phyloP scores from a whole-genome alignment of 1,284 basidiomycete genomes.

The Tremellales sp. region DNA sequence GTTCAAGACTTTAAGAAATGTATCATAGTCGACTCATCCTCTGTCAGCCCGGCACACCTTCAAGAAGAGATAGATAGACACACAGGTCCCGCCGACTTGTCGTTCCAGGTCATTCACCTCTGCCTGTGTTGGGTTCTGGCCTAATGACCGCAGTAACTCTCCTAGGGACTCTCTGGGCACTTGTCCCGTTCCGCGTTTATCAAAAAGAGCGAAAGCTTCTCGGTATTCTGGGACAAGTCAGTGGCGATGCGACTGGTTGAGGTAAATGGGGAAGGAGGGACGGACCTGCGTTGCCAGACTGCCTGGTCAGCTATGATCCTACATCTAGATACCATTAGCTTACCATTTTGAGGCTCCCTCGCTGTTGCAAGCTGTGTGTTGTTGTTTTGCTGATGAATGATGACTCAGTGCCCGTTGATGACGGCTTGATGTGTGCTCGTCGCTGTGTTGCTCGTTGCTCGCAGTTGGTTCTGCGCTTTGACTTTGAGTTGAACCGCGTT shows the following conservation, averaged over 20 bases:
- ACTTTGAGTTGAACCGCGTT: not conserved
- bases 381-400: not conserved
- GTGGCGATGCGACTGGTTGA: not conserved
- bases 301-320: not conserved
- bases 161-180: conserved; percentile 85
- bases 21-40: conserved; percentile 73
- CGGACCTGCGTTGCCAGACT: conserved; percentile 34
- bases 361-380: not conserved
- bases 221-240: conserved; percentile 66
- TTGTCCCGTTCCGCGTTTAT: conserved; percentile 89
- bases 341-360: conserved; percentile 10
- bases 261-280: not conserved
- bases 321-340: conserved; percentile 1
- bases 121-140: conserved; percentile 97
- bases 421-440: conserved; percentile 1
- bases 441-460: too few relatives aligned
- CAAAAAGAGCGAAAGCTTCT: conserved; percentile 95
- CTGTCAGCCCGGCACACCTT: not conserved
- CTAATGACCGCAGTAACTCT: conserved; percentile 90
- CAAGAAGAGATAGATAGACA: conserved; percentile 17
- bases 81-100: conserved; percentile 52
- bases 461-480: too few relatives aligned
- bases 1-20: conserved; percentile 87
- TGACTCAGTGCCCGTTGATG: too few relatives aligned
- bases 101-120: conserved; percentile 82